Evolutionary conservation across 495 filamentous ascomycete genomes (phyloP), one percentile per base, ranked within the genome.

Genomic region (Trypethelium eluteriae): DNA sequence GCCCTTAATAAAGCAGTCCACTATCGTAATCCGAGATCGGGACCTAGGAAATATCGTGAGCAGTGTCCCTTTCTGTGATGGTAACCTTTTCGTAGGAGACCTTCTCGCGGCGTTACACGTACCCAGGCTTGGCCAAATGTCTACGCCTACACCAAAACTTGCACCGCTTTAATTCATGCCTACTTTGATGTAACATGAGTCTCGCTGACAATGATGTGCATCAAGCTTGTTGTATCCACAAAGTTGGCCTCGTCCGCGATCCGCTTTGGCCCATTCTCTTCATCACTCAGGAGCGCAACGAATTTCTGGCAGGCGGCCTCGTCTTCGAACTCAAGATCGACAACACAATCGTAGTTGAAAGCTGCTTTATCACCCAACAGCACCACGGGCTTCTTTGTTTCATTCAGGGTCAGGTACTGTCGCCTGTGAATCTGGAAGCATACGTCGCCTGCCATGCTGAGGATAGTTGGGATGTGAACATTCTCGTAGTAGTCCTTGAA

Each of bases 331-430:
- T 68, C 74, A 3, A 81, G 50, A 56, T 77, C 76, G 3, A 72
- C 76, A 34, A 75, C 68, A 12, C 71, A 74, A 62, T 81, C 79
- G 64, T 75, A 78, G 38, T 80, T 75, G 39, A 78, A 76, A 41
- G 77, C 79, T 3, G 67, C 59, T 67, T 77, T 78, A n/a, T 66
- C 68, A 34, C 79, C 79, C 9, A 72, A 56, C 9, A 79, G 39
- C 2, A 79, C 67, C 1, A 53, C 49, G 16, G 49, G 65, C 69
- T 5, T 77, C 78, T 10, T 76, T 76, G 34, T 71, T 71, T 49
- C 68, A 34, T 7, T 67, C 66, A 5, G 38, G 46, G 39, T 59
- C 44, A 77, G 65, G 62, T 79, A 79, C 44, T 64, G 62, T 10
- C 73, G 74, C 6, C 46, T 72, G 66, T 76, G 73, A 10, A 62